These are phyloP conservation scores for Suhomyces emberorum DNA, from an alignment of 805 yeast genomes.

Conservation along the genomic window DNA sequence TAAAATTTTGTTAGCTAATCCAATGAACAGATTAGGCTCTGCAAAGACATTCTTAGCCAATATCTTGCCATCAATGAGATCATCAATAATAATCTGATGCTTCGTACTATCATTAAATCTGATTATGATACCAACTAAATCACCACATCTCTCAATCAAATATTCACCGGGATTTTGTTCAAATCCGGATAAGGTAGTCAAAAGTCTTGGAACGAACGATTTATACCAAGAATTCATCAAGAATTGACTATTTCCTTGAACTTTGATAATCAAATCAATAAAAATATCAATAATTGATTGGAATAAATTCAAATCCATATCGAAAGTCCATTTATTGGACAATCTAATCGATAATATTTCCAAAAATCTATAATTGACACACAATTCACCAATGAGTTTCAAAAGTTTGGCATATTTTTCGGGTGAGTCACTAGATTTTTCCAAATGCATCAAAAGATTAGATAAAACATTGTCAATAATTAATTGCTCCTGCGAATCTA, in stretches of 20 bases:
- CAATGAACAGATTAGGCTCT: slow-evolving; percentile 31
- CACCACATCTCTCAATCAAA: slow-evolving; percentile 38
- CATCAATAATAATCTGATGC: slow-evolving; percentile 47
- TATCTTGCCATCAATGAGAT: slow-evolving; percentile 22
- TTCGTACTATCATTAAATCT: slow-evolving; percentile 34
- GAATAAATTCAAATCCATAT: slow-evolving; percentile 6
- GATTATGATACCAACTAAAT: slow-evolving; percentile 40
- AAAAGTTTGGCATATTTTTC: slow-evolving; percentile 15
- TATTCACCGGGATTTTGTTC: slow-evolving; percentile 14
- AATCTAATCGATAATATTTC: slow-evolving; percentile 45
- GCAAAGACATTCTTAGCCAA: slow-evolving; percentile 16
- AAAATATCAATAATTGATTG: slow-evolving; percentile 14
- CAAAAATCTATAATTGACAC: slow-evolving; percentile 41
- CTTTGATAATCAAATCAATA: slow-evolving; percentile 21
- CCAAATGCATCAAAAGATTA: slow-evolving; percentile 31
- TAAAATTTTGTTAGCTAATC: slow-evolving; percentile 40
- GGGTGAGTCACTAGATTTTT: slow-evolving; percentile 28
- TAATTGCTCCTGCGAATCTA: slow-evolving; percentile 50
- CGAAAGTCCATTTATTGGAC: slow-evolving; percentile 29
- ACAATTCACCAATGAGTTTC: slow-evolving; percentile 24
- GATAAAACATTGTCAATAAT: slow-evolving; percentile 28
- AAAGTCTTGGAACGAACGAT: slow-evolving; percentile 41
- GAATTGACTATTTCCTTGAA: slow-evolving; percentile 30
- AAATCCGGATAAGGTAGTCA: slow-evolving; percentile 15
- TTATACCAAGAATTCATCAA: slow-evolving; percentile 42